Evolutionary conservation across 139 green algal species (phyloP).

Genomic region (Protoeuglena noctilucae): DNA sequence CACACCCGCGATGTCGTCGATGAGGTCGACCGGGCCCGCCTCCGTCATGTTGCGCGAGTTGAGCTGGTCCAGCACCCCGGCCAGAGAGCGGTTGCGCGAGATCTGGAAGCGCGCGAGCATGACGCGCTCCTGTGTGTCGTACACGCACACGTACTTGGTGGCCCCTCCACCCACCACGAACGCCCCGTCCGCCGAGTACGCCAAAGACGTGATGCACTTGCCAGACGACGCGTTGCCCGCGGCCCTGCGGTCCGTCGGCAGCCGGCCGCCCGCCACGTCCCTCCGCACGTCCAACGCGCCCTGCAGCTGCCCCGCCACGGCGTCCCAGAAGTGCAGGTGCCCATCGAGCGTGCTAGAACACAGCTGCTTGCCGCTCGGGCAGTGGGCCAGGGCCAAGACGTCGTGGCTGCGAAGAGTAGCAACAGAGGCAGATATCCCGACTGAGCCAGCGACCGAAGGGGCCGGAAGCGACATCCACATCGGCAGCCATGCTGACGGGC

Average conservation of each 20-base stretch:
- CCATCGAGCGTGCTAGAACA: constrained; percentile 74
- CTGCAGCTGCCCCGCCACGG: constrained; percentile 49
- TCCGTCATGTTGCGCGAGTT: constrained; percentile 82
- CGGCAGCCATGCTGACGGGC: too few relatives aligned
- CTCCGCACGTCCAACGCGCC: constrained; percentile 62
- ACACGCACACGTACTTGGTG: constrained; percentile 80
- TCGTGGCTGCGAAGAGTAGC: too few relatives aligned
- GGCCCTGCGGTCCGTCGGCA: constrained; percentile 43
- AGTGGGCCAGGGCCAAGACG: constrained; percentile 71
- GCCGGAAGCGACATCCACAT: too few relatives aligned
- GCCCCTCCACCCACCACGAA: constrained; percentile 67
- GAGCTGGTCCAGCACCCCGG: constrained; percentile 82
- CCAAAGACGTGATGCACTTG: constrained; percentile 64
- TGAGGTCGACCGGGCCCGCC: constrained; percentile 66
- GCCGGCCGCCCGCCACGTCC: constrained; percentile 68
- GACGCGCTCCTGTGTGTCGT: constrained; percentile 78
- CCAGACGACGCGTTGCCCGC: constrained; percentile 45
- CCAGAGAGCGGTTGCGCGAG: constrained; percentile 56
- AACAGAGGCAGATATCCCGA: too few relatives aligned
- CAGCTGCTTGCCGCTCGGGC: constrained; percentile 77
- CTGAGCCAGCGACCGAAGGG: too few relatives aligned
- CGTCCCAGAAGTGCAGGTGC: constrained; percentile 84
- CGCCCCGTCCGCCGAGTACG: constrained; percentile 74
- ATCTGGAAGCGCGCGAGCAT: constrained; percentile 77
- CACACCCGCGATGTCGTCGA: constrained; percentile 42